Evolutionary conservation across 805 yeast genomes (phyloP).

Genomic region (Cyberlindnera xylosilytica): DNA sequence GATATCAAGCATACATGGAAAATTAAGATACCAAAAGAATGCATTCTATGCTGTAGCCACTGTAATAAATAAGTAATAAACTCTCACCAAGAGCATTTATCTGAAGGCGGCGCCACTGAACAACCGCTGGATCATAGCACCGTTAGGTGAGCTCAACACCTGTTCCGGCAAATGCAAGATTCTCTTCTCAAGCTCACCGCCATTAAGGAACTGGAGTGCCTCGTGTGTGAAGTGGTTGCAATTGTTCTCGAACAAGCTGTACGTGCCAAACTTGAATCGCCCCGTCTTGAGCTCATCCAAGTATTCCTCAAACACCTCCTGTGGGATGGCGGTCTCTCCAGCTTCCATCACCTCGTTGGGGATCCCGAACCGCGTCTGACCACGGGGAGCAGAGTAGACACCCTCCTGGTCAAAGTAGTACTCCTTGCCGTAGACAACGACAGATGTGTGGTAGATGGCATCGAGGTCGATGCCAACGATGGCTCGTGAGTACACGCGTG

Average conservation of each 20-base stretch:
- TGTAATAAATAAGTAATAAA: no score
- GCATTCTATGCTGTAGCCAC: background rate
- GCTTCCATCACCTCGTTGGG: conserved; percentile 52
- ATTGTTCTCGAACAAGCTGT: conserved; percentile 59
- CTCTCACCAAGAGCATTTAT: background rate
- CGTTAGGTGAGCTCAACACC: conserved; percentile 49
- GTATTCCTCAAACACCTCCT: conserved; percentile 52
- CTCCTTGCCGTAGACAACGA: conserved; percentile 52
- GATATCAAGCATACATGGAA: background rate
- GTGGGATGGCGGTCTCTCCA: conserved; percentile 50
- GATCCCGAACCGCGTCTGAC: conserved; percentile 54
- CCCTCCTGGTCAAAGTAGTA: conserved; percentile 62
- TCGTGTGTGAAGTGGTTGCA: conserved; percentile 68
- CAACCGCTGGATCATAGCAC: conserved; percentile 42
- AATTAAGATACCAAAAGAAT: background rate
- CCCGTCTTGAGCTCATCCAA: conserved; percentile 46
- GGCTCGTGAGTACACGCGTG: conserved; percentile 45
- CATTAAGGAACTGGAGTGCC: conserved; percentile 54
- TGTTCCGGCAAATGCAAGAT: conserved; percentile 51
- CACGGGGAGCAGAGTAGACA: conserved; percentile 40
- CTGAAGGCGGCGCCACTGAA: conserved; percentile 19
- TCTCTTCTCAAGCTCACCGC: conserved; percentile 49
- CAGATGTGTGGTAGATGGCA: conserved; percentile 66
- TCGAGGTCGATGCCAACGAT: conserved; percentile 53
- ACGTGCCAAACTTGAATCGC: conserved; percentile 37